Conservation (phyloP, 805 yeast genomes). For the Scheffersomyces amazonensis region DNA sequence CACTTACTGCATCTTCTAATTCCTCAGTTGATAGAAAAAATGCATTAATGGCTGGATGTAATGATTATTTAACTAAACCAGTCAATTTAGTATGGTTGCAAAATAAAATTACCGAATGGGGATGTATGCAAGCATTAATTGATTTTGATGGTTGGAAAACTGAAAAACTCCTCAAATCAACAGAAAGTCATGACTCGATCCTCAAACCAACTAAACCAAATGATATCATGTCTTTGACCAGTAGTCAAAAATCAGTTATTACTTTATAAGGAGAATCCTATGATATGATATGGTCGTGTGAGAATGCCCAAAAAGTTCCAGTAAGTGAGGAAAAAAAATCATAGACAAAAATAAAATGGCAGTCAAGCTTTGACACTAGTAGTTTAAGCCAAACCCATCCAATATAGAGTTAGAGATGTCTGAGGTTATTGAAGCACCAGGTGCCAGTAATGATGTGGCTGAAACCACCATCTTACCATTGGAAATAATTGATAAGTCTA, state of each 20-base stretch:
- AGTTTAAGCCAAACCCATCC: too few relatives aligned
- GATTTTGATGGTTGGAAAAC: slow-evolving; percentile 89
- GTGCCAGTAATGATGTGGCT: too few relatives aligned
- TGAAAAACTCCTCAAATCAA: slow-evolving; percentile 9
- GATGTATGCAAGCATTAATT: slow-evolving; percentile 97
- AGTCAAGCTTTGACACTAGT: too few relatives aligned
- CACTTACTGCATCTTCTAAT: slow-evolving; percentile 85
- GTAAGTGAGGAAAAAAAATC: background rate
- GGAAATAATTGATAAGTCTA: slow-evolving; percentile 83
- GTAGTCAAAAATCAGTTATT: background rate
- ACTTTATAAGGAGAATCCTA: background rate
- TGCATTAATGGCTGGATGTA: slow-evolving; percentile 96
- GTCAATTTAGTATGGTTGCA: slow-evolving; percentile 93
- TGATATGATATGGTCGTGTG: background rate
- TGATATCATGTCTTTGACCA: background rate
- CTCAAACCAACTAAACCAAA: too few relatives aligned
- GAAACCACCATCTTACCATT: slow-evolving; percentile 52
- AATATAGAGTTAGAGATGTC: too few relatives aligned
- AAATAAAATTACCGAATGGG: slow-evolving; percentile 95
- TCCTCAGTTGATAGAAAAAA: slow-evolving; percentile 81
- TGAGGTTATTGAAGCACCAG: too few relatives aligned
- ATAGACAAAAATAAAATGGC: too few relatives aligned
- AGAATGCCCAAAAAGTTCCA: background rate
- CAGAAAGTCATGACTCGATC: background rate
- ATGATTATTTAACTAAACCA: slow-evolving; percentile 94